A percentile compares a stretch with the other conserved stretches of the same genome.
These are phyloP conservation scores for Acanthamoeba sp. DNA, from an alignment of 208 protist species.

Conservation along the genomic window DNA sequence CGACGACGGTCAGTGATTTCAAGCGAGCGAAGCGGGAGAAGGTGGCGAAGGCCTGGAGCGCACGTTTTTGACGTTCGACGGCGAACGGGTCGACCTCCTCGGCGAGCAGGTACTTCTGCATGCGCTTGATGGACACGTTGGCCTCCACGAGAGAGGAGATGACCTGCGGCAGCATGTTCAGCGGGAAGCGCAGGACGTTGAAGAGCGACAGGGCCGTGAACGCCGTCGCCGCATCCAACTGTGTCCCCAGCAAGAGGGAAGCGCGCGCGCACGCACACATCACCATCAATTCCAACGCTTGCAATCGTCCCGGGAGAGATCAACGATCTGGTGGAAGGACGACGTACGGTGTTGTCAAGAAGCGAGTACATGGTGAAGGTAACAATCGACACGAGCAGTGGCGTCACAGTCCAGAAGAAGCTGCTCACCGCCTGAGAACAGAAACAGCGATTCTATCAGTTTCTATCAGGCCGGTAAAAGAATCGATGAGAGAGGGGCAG, in stretches of 20 bases:
- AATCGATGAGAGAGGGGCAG: background rate
- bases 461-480: background rate
- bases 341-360: conserved; percentile 19
- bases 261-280: background rate
- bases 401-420: conserved; percentile 72
- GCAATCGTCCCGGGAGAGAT: background rate
- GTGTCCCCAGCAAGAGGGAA: background rate
- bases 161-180: conserved; percentile 92
- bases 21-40: background rate
- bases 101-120: conserved; percentile 85
- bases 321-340: too few relatives aligned
- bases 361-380: conserved; percentile 81
- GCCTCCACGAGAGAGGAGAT: conserved; percentile 89
- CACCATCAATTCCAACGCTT: background rate
- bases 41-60: background rate
- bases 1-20: background rate
- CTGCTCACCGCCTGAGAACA: conserved; percentile 22
- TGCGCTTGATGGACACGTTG: conserved; percentile 89
- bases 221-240: conserved; percentile 91
- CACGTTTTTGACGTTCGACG: background rate
- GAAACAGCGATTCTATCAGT: too few relatives aligned
- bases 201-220: conserved; percentile 94
- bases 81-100: conserved; percentile 47
- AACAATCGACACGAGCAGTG: conserved; percentile 79
- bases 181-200: conserved; percentile 92